Evolutionary conservation across 2,329 filamentous ascomycete species (phyloP), one percentile per base, ranked within the genome.

Genomic region (Curvularia sp.): DNA sequence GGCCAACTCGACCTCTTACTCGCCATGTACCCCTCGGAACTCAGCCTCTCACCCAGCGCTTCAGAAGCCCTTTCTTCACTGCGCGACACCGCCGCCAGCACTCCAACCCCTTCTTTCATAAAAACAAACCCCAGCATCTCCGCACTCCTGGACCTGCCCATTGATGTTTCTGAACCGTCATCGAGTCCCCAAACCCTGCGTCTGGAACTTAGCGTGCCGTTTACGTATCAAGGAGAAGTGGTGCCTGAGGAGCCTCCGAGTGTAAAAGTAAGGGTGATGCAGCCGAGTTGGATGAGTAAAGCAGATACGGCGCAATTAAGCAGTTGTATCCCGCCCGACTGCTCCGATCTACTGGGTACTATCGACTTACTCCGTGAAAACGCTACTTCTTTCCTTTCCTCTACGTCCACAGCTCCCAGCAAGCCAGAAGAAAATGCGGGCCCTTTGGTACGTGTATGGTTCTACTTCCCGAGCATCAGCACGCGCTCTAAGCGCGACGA

Each of bases 381-480:
- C 6, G 63, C 65, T n/a, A 13, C 48, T 20, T 26, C 55, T 12
- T 48, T 62, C 20, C 58, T 67, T 1, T 20, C 24, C 1, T 24
- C 22, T 24, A 24, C 22, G 22, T 24, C 22, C 22, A 24, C 22
- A 24, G 22, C 22, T 24, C 22, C 22, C 22, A 24, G 35, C 15
- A n/a, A 38, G 4, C 30, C 30, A 18, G 15, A 46, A 9, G 2
- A n/a, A 6, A 12, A 38, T 15, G n/a, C 15, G 24, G 22, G 22
- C 22, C 63, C 67, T 0, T 65, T 84, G 0, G 79, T 85, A 3
- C 77, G 86, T 8, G 85, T 84, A 0, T 88, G 85, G 85, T 88
- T 88, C 67, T 88, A 88, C 71, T 87, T 88, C 61, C 85, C 85
- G 0, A 87, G 85, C 1, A 82, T 88, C 53, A 85, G 82, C 41